phyloP scores from a whole-genome alignment of 108 stramenopile species.

The Nitzschia sp. region DNA sequence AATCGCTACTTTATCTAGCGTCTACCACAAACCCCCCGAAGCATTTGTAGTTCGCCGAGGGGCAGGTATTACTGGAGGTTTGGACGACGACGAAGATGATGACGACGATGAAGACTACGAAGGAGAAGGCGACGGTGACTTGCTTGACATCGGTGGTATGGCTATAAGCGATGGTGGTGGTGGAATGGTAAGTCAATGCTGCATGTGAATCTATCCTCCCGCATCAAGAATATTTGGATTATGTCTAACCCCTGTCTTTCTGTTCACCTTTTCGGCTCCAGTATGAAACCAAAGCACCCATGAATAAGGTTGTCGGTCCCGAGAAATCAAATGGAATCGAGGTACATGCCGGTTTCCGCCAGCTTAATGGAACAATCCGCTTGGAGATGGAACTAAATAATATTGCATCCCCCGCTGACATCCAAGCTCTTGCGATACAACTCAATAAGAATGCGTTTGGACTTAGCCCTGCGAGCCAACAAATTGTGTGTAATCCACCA shows the following conservation, averaged over 20 bases:
- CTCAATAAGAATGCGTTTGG: slow-evolving; percentile 98
- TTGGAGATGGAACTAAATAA: slow-evolving; percentile 91
- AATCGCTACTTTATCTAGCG: slow-evolving; percentile 92
- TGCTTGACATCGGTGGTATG: slow-evolving; percentile 88
- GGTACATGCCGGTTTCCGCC: slow-evolving; percentile 79
- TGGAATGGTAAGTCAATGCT: slow-evolving; percentile 22
- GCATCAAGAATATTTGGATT: background rate
- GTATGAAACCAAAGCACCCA: slow-evolving; percentile 63
- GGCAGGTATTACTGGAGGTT: slow-evolving; percentile 53
- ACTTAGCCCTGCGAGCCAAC: slow-evolving; percentile 87
- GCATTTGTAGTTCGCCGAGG: slow-evolving; percentile 93
- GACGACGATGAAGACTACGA: slow-evolving; percentile 82
- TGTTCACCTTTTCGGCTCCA: background rate
- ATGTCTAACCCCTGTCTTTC: background rate
- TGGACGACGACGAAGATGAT: slow-evolving; percentile 71
- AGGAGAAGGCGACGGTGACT: slow-evolving; percentile 55
- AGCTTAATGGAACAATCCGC: slow-evolving; percentile 58
- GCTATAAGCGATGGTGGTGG: slow-evolving; percentile 40
- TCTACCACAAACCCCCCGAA: slow-evolving; percentile 99
- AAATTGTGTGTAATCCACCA: slow-evolving; percentile 83
- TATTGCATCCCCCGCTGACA: slow-evolving; percentile 56
- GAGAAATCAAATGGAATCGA: slow-evolving; percentile 90
- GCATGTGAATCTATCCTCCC: background rate
- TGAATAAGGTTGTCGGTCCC: slow-evolving; percentile 69
- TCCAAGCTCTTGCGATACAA: slow-evolving; percentile 91